These are phyloP conservation scores for Cutaneotrichosporon cutaneum DNA, from an alignment of 1,284 basidiomycete genomes.

Conservation along the genomic window DNA sequence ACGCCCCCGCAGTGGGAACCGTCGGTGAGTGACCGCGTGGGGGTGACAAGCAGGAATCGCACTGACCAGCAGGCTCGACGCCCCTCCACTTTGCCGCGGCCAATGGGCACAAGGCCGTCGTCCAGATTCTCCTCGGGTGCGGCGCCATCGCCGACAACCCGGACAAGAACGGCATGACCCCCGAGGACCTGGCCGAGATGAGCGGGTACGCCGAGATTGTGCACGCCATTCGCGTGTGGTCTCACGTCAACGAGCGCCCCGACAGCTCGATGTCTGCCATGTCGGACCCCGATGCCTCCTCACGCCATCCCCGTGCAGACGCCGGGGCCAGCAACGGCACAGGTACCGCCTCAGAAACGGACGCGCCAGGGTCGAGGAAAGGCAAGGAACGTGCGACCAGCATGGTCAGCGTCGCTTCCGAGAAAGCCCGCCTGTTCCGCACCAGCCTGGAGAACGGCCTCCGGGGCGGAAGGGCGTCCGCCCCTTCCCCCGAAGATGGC, in stretches of 20 bases:
- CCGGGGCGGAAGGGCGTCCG: not conserved
- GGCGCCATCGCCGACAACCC: constrained; percentile 73
- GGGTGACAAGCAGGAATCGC: not conserved
- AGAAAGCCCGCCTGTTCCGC: constrained; percentile 22
- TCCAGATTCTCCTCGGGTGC: constrained; percentile 71
- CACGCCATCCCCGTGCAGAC: constrained; percentile 4
- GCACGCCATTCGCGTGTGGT: constrained; percentile 48
- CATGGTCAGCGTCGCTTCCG: constrained; percentile 35
- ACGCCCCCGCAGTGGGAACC: constrained; percentile 67
- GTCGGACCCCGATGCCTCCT: constrained; percentile 7
- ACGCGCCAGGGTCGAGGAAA: constrained; percentile 26
- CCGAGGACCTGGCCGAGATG: constrained; percentile 57
- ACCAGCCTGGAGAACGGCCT: constrained; percentile 16
- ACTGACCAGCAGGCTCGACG: constrained; percentile 64
- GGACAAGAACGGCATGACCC: constrained; percentile 84
- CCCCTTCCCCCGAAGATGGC: not conserved
- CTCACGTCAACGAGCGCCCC: constrained; percentile 30
- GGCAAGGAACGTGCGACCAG: constrained; percentile 44
- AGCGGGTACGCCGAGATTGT: constrained; percentile 54
- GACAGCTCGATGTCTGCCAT: constrained; percentile 1
- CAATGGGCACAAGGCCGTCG: constrained; percentile 75
- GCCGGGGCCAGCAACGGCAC: constrained; percentile 13
- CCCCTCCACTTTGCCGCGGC: constrained; percentile 93
- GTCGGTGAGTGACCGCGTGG: constrained; percentile 43
- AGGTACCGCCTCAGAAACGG: constrained; percentile 7